Conservation (phyloP, 306 rosid species). For the Sechiopsis laciniata region DNA sequence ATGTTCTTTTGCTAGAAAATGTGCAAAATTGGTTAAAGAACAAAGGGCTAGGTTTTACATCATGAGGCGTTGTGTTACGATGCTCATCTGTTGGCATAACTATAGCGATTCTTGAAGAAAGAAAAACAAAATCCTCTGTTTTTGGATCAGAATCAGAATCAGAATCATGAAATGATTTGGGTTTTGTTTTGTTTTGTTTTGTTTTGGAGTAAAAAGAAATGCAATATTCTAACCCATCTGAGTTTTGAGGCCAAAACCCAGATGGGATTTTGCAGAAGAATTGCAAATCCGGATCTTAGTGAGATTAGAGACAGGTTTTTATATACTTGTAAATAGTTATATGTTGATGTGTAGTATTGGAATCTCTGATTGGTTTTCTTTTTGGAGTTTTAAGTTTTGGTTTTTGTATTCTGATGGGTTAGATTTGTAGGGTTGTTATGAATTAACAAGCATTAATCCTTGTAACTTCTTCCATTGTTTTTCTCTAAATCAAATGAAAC, state of each 20-base stretch:
- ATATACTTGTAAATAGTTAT: conserved; percentile 19
- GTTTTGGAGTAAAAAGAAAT: neutral
- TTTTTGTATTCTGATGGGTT: neutral
- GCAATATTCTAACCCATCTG: neutral
- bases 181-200: neutral
- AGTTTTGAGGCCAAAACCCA: neutral
- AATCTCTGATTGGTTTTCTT: neutral
- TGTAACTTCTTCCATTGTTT: conserved; percentile 10
- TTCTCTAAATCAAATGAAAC: conserved; percentile 7
- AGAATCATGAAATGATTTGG: neutral
- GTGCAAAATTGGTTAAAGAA: conserved; percentile 74
- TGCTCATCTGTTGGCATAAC: conserved; percentile 94
- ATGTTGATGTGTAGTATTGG: conserved; percentile 13
- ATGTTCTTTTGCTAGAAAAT: conserved; percentile 67
- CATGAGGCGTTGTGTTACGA: conserved; percentile 74
- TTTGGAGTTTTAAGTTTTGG: neutral
- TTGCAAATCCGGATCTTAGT: conserved; percentile 18
- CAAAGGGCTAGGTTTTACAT: conserved; percentile 89
- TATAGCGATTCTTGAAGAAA: conserved; percentile 42
- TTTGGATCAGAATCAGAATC: neutral
- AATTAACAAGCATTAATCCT: conserved; percentile 6
- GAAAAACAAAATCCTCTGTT: neutral
- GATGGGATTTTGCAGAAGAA: conserved; percentile 22
- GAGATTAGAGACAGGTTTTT: neutral
- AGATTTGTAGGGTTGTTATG: conserved; percentile 14